These are phyloP conservation scores for Trametes villosa DNA, from an alignment of 768 basidiomycete genomes.

Conservation along the genomic window DNA sequence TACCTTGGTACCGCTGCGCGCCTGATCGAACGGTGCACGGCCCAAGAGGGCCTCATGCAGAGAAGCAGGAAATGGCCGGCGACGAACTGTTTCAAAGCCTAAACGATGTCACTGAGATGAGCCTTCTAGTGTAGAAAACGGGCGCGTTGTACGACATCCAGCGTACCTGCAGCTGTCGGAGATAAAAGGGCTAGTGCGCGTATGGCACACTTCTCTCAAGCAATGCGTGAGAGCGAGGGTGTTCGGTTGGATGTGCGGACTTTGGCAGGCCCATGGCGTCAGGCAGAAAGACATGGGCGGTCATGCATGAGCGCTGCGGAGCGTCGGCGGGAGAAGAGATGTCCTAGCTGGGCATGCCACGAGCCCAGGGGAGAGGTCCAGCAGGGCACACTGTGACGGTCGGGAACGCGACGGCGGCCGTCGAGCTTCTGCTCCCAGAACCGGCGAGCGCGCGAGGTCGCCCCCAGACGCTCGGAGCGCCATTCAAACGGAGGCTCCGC, in stretches of 20 bases:
- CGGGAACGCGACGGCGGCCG: slow-evolving; percentile 20
- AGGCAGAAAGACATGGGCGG: background rate
- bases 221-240: slow-evolving; percentile 9
- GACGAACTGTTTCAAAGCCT: slow-evolving; percentile 9
- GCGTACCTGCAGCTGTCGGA: slow-evolving; percentile 15
- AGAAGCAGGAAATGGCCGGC: slow-evolving; percentile 20
- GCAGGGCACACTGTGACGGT: slow-evolving; percentile 12
- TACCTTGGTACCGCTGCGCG: background rate
- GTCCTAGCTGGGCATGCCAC: slow-evolving; percentile 16
- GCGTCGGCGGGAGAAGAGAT: slow-evolving; percentile 19
- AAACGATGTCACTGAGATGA: slow-evolving; percentile 1
- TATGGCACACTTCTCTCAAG: slow-evolving; percentile 19
- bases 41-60: slow-evolving; percentile 4
- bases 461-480: slow-evolving; percentile 10
- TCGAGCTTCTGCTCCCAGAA: slow-evolving; percentile 16
- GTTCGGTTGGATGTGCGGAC: slow-evolving; percentile 5
- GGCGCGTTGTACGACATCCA: slow-evolving; percentile 3
- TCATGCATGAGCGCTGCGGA: slow-evolving; percentile 18
- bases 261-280: slow-evolving; percentile 21
- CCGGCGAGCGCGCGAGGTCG: slow-evolving; percentile 5
- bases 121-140: slow-evolving; percentile 21
- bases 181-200: slow-evolving; percentile 12
- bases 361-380: background rate
- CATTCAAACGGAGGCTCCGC: slow-evolving; percentile 14
- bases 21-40: slow-evolving; percentile 1